Conservation (phyloP, 352 stramenopile genomes). For the Blastocystis sp. region DNA sequence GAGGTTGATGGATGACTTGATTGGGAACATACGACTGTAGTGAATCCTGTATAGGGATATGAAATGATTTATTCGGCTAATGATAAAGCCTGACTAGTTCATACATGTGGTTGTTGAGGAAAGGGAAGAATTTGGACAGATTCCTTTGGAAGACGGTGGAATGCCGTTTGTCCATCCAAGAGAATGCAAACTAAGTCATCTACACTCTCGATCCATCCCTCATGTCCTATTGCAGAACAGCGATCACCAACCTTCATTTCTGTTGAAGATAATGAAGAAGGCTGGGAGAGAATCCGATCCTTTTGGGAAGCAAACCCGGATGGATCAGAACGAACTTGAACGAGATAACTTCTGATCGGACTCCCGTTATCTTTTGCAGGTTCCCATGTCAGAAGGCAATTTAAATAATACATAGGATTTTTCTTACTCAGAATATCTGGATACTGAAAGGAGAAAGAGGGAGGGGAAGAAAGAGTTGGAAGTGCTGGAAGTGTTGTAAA, state of each 20-base stretch:
- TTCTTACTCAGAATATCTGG: neutral
- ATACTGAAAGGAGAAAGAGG: neutral
- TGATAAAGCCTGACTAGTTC: neutral
- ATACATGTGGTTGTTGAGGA: neutral
- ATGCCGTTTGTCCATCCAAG: neutral
- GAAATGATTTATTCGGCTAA: neutral
- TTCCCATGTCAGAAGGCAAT: neutral
- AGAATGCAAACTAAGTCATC: neutral
- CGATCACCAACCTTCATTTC: neutral
- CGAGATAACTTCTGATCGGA: neutral
- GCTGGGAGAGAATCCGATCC: neutral
- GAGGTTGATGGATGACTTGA: neutral
- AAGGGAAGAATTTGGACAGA: neutral
- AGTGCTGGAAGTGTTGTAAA: neutral
- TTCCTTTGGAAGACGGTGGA: neutral
- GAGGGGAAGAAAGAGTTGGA: neutral
- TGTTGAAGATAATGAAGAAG: neutral
- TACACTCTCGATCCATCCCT: conserved; percentile 12
- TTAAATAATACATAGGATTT: neutral
- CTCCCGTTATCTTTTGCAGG: neutral
- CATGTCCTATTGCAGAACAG: neutral
- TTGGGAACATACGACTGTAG: neutral
- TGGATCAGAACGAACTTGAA: neutral
- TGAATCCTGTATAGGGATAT: neutral
- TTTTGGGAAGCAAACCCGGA: neutral